Evolutionary conservation across 1,139 yeast species (phyloP).

Genomic region (Blastobotrys elegans): DNA sequence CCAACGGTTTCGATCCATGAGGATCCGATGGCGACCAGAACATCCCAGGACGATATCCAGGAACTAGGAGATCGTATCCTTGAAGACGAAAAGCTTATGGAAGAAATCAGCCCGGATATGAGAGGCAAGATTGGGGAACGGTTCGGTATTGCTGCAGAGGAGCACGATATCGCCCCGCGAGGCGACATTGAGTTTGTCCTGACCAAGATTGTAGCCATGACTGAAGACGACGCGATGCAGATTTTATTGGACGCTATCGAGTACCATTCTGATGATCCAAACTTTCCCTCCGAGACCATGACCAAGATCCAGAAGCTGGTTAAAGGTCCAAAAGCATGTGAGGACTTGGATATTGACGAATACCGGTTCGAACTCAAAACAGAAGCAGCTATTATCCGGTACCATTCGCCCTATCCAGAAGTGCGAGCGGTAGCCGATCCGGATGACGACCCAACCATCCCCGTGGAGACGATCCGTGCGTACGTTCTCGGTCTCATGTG

Average conservation of each 20-base stretch:
- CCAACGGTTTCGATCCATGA: not conserved
- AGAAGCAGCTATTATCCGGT: constrained; percentile 36
- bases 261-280: constrained; percentile 46
- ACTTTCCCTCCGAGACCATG: constrained; percentile 42
- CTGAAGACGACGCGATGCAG: constrained; percentile 40
- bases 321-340: constrained; percentile 20
- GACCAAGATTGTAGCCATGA: constrained; percentile 37
- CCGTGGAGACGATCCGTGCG: constrained; percentile 52
- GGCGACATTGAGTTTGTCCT: constrained; percentile 33
- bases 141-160: constrained; percentile 4
- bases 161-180: constrained; percentile 10
- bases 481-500: constrained; percentile 51
- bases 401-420: constrained; percentile 57
- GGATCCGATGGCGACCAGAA: not conserved
- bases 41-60: not conserved
- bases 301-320: constrained; percentile 29
- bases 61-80: not conserved
- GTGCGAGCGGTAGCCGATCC: constrained; percentile 55
- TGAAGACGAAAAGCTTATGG: not conserved
- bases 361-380: constrained; percentile 28
- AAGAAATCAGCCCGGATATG: not conserved
- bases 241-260: constrained; percentile 39
- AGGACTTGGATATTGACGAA: constrained; percentile 3
- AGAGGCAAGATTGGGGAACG: not conserved
- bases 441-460: constrained; percentile 22